Evolutionary conservation across 163 green algal species (phyloP), one percentile per base, ranked within the genome.

Genomic region (Coccomyxa subellipsoidea): DNA sequence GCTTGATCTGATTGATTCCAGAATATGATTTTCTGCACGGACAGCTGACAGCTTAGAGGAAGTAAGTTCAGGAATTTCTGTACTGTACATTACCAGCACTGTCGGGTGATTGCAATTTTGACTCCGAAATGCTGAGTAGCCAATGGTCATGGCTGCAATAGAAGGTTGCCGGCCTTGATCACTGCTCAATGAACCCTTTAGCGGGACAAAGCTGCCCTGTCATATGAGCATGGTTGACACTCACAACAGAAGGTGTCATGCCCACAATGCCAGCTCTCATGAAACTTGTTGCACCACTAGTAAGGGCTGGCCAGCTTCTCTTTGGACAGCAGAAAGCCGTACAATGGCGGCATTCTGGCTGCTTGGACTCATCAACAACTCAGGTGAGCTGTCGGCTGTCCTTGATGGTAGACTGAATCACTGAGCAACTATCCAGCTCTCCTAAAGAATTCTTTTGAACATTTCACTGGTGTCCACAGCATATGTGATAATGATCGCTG

Each of bases 401-500:
- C 70, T 18, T 0, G 7, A 29, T n/a, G n/a, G n/a, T n/a, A n/a
- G n/a, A n/a, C n/a, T n/a, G n/a, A n/a, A n/a, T n/a, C n/a, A n/a
- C n/a, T n/a, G n/a, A n/a, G n/a, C n/a, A n/a, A n/a, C n/a, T n/a
- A n/a, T n/a, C n/a, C n/a, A n/a, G n/a, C n/a, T n/a, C n/a, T n/a
- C 2, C n/a, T 40, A 6, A 59, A 59, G 47, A 59, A 12, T 59
- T 1, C 5, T 59, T 2, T 27, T 18, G 15, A 27, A 7, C 47
- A 27, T 59, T 8, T 59, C 0, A 18, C 3, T 59, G n/a, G 2
- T 59, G 34, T 78, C 15, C 31, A 25, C 83, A 91, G 86, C 82
- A 4, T 94, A 94, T 39, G 88, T 93, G 7, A 89, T 93, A 78
- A 91, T 91, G 89, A 84, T 94, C 25, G 91, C 91, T 53, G 88